phyloP scores from a whole-genome alignment of 2,329 filamentous ascomycete genomes.

The Colletotrichum somersetense region DNA sequence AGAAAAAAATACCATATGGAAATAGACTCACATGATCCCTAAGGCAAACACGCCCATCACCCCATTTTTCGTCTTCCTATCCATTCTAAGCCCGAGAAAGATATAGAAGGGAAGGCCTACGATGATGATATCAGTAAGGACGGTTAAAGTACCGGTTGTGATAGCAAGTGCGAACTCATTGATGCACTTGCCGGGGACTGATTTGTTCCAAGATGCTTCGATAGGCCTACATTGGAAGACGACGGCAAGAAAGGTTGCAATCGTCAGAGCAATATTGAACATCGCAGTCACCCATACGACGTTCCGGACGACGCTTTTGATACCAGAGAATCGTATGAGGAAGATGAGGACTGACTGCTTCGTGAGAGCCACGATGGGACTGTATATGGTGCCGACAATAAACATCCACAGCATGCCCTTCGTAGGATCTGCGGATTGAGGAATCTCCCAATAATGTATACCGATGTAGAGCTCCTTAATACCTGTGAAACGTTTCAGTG shows the following conservation, averaged over 20 bases:
- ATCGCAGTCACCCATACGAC: background rate
- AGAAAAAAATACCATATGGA: background rate
- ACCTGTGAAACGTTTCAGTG: background rate
- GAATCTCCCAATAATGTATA: background rate
- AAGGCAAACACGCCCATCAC: background rate
- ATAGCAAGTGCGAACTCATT: background rate
- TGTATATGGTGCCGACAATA: background rate
- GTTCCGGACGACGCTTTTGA: background rate
- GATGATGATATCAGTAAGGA: background rate
- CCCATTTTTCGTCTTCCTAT: background rate
- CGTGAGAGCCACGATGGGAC: background rate
- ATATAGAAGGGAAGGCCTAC: background rate
- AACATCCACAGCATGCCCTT: background rate
- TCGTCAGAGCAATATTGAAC: background rate
- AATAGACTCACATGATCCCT: background rate
- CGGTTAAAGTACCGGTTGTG: background rate
- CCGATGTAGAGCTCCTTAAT: background rate
- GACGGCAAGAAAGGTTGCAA: background rate
- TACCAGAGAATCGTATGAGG: background rate
- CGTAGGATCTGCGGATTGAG: background rate
- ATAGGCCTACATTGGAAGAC: background rate
- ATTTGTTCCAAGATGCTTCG: background rate
- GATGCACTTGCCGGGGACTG: background rate
- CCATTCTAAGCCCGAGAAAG: background rate
- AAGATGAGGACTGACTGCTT: background rate